phyloP scores from a whole-genome alignment of 768 basidiomycete species.

The Tricholoma saponaceum region DNA sequence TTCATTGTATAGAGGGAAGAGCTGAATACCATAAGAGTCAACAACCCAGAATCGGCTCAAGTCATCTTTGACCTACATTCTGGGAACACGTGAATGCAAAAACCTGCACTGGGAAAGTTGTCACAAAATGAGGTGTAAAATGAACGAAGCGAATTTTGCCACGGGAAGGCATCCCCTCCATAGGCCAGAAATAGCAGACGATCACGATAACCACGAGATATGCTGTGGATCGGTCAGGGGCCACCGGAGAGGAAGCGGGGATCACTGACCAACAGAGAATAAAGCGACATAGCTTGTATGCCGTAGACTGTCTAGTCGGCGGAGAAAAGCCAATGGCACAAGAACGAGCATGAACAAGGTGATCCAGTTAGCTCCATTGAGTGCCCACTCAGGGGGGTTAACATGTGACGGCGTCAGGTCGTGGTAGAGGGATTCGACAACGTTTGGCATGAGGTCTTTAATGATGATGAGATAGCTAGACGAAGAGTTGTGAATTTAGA shows the following conservation, averaged over 20 bases:
- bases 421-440: conserved; percentile 79
- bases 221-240: conserved; percentile 35
- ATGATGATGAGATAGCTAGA: conserved; percentile 84
- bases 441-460: conserved; percentile 91
- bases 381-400: conserved; percentile 70
- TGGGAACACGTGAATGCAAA: conserved; percentile 92
- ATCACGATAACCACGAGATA: conserved; percentile 81
- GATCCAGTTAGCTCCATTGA: conserved; percentile 82
- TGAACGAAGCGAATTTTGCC: conserved; percentile 72
- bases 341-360: conserved; percentile 71
- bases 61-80: conserved; percentile 54
- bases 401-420: conserved; percentile 61
- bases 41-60: conserved; percentile 4
- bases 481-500: background rate
- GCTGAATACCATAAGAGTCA: conserved; percentile 34
- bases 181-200: conserved; percentile 71
- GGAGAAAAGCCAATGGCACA: conserved; percentile 79
- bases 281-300: conserved; percentile 91
- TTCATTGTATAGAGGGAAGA: conserved; percentile 95
- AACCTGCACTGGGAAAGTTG: conserved; percentile 90
- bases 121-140: conserved; percentile 73
- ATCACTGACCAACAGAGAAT: conserved; percentile 75
- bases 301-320: conserved; percentile 78
- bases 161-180: conserved; percentile 54
- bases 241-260: background rate